A percentile compares a stretch with the other conserved stretches of the same genome.
Evolutionary conservation across 2,329 filamentous ascomycete genomes (phyloP).

Genomic region (Sporothrix protearum): DNA sequence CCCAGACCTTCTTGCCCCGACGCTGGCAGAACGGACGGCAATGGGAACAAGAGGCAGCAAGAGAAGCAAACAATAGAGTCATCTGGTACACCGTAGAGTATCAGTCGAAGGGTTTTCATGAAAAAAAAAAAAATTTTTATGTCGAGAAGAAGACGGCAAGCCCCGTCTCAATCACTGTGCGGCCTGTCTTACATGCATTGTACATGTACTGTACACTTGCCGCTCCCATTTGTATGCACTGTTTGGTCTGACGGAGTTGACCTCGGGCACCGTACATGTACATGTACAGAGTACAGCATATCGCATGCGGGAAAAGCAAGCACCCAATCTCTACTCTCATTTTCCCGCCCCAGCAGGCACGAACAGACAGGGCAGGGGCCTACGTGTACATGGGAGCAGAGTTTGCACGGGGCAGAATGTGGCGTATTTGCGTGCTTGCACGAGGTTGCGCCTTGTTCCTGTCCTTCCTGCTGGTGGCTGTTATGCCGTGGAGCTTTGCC

Average conservation of each 20-base stretch:
- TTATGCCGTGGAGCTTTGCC: background rate
- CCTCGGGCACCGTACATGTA: background rate
- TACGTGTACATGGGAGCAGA: background rate
- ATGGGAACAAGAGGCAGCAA: background rate
- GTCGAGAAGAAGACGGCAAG: background rate
- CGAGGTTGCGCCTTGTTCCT: background rate
- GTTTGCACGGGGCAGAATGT: background rate
- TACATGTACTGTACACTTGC: too few species aligned
- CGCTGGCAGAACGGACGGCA: background rate
- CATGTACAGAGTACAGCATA: background rate
- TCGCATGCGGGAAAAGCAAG: background rate
- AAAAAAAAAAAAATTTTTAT: background rate
- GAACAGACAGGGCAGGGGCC: background rate
- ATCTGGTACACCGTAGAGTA: background rate
- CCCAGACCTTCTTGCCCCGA: background rate
- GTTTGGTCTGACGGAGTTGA: background rate
- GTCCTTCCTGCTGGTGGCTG: background rate
- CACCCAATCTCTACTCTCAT: background rate
- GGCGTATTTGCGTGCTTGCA: background rate
- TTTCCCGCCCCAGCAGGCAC: background rate
- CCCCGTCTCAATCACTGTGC: background rate
- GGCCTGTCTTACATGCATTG: background rate
- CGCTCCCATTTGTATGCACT: background rate
- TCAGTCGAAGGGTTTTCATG: background rate
- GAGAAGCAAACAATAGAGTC: background rate